Evolutionary conservation across 306 rosid genomes (phyloP), one percentile per base, ranked within the genome.

Genomic region (Begonia loranthoides): DNA sequence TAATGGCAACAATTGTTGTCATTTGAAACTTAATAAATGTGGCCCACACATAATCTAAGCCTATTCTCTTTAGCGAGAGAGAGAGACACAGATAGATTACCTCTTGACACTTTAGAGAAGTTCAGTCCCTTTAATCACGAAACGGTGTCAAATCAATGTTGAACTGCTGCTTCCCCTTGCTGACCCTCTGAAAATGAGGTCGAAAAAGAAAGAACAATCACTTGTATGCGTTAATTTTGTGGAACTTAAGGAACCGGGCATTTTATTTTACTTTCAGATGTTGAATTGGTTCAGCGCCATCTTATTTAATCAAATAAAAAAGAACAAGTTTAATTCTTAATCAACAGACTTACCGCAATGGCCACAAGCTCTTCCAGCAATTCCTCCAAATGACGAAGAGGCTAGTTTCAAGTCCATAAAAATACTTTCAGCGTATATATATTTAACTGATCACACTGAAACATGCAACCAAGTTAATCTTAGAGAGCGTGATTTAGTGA

Each of bases 261-360:
- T n/a, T n/a, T n/a, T n/a, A n/a, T n/a, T n/a, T n/a, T n/a, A n/a
- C n/a, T n/a, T n/a, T n/a, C n/a, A n/a, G n/a, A n/a, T n/a, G n/a
- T n/a, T n/a, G n/a, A n/a, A n/a, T n/a, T n/a, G n/a, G n/a, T n/a
- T n/a, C n/a, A n/a, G n/a, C n/a, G n/a, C n/a, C n/a, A n/a, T n/a
- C n/a, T n/a, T n/a, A n/a, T n/a, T n/a, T n/a, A n/a, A n/a, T n/a
- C n/a, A n/a, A n/a, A n/a, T n/a, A n/a, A n/a, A n/a, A n/a, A n/a
- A n/a, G n/a, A n/a, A n/a, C n/a, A n/a, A n/a, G n/a, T n/a, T n/a
- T n/a, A n/a, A n/a, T n/a, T n/a, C n/a, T n/a, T n/a, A n/a, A n/a
- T n/a, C n/a, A n/a, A n/a, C n/a, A n/a, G n/a, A 82, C 87, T 86
- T 82, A 90, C 99, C 54, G 94, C 84, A 46, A 90, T 90, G 19